phyloP scores from a whole-genome alignment of 306 rosid species.

The Mucuna pruriens region DNA sequence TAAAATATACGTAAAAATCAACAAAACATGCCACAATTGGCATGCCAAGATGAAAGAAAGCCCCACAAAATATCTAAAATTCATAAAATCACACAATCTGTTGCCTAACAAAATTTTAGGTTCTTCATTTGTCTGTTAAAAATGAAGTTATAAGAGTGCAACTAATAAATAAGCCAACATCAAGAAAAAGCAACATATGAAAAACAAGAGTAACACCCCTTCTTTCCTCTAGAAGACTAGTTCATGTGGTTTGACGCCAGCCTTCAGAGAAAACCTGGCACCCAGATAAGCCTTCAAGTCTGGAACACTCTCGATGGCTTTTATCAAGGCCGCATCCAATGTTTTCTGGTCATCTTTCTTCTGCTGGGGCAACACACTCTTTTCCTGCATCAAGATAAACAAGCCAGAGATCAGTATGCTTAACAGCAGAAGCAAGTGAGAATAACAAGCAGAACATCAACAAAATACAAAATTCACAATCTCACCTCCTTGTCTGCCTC shows the following conservation, averaged over 20 bases:
- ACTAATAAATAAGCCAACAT: not conserved
- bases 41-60: not conserved
- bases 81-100: slow-evolving; percentile 22
- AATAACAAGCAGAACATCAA: not conserved
- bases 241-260: slow-evolving; percentile 45
- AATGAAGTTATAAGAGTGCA: not conserved
- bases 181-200: slow-evolving; percentile 4
- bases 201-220: not conserved
- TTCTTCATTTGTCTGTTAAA: slow-evolving; percentile 9
- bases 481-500: slow-evolving; percentile 72
- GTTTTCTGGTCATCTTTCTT: slow-evolving; percentile 84
- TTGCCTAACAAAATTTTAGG: slow-evolving; percentile 5
- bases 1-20: no score
- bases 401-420: not conserved
- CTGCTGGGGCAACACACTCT: slow-evolving; percentile 66
- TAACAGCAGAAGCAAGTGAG: not conserved
- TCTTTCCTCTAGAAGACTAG: slow-evolving; percentile 36
- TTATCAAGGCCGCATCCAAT: slow-evolving; percentile 61
- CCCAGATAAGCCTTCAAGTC: slow-evolving; percentile 78
- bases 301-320: slow-evolving; percentile 67
- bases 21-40: no score
- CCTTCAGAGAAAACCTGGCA: slow-evolving; percentile 61
- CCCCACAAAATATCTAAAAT: slow-evolving; percentile 6
- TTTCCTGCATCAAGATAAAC: slow-evolving; percentile 53
- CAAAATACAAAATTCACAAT: not conserved